phyloP scores from a whole-genome alignment of 805 yeast species.

The Pichia nakasei region DNA sequence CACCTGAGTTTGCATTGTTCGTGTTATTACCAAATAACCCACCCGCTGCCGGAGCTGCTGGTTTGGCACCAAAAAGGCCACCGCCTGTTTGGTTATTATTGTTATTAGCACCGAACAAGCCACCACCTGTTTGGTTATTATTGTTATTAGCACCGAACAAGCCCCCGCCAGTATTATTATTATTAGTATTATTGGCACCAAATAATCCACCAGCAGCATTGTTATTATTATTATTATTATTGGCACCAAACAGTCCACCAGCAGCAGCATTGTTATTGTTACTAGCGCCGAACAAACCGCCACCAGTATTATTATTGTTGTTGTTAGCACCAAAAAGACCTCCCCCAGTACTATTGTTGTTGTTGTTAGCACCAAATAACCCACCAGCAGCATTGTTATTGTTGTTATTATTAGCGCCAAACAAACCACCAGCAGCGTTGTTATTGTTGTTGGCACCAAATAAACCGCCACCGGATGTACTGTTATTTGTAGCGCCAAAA shows the following conservation, averaged over 20 bases:
- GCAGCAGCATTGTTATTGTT: conserved; percentile 12
- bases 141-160: conserved; percentile 21
- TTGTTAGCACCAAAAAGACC: conserved; percentile 17
- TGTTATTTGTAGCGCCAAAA: not conserved
- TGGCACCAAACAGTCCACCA: conserved; percentile 12
- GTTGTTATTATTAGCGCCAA: conserved; percentile 28
- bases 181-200: conserved; percentile 21
- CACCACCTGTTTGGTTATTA: conserved; percentile 10
- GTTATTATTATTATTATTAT: conserved; percentile 4
- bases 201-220: conserved; percentile 23
- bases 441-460: conserved; percentile 8
- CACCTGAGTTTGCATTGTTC: conserved; percentile 13
- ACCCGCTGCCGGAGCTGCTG: conserved; percentile 12
- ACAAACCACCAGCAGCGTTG: conserved; percentile 24
- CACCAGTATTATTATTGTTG: conserved; percentile 19
- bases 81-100: conserved; percentile 13
- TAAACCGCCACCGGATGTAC: too few relatives aligned
- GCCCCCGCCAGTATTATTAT: conserved; percentile 19
- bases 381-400: conserved; percentile 16
- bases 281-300: conserved; percentile 28
- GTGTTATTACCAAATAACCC: conserved; percentile 27
- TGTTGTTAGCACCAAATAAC: conserved; percentile 18
- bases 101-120: conserved; percentile 21
- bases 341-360: conserved; percentile 5
- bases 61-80: conserved; percentile 27